Base-by-base conservation (phyloP, 192 early-diverging fungal species). In the Pilaira anomala region DNA sequence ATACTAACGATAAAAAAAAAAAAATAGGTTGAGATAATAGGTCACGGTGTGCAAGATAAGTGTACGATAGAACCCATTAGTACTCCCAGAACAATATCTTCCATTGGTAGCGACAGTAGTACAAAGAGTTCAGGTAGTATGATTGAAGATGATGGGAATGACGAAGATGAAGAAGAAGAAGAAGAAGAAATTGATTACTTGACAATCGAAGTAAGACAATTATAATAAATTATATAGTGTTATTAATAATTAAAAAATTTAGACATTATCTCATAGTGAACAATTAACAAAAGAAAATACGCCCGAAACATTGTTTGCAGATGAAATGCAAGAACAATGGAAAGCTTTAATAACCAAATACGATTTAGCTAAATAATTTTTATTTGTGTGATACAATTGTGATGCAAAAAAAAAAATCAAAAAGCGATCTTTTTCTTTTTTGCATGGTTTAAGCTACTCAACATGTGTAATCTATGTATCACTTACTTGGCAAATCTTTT, bases 281-380 rank as follows among this genome's bases (percentile, higher is more conserved):
- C 33, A 36, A n/a, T n/a, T n/a, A n/a, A n/a, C n/a, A n/a, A n/a
- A n/a, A 36, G 11, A 36, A 9, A 6, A 36, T 4, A 9, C 33
- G 11, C 6, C 33, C 11, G 33, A 36, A 36, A 36, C 33, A 36
- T 6, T 9, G 1, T 55, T 55, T 55, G 53, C 29, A 33, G 29
- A 55, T 29, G 53, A 36, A 29, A 55, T 55, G 53, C 53, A 55
- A 36, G 8, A 55, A 18, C 53, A 55, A 36, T 55, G 53, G 53
- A n/a, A 55, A 18, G 28, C 19, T 19, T 18, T 55, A 28, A 55
- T 18, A 33, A 18, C 28, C 2, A 55, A 55, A 55, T 55, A 55
- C 3, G 16, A 55, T 30, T 36, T 55, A 36, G 12, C 26, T 4
- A 36, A 36, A 36, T 36, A 36, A 36, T 6, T n/a, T n/a, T n/a